Conservation (phyloP, 2,329 filamentous ascomycete species). For the Diaporthe citriasiana region DNA sequence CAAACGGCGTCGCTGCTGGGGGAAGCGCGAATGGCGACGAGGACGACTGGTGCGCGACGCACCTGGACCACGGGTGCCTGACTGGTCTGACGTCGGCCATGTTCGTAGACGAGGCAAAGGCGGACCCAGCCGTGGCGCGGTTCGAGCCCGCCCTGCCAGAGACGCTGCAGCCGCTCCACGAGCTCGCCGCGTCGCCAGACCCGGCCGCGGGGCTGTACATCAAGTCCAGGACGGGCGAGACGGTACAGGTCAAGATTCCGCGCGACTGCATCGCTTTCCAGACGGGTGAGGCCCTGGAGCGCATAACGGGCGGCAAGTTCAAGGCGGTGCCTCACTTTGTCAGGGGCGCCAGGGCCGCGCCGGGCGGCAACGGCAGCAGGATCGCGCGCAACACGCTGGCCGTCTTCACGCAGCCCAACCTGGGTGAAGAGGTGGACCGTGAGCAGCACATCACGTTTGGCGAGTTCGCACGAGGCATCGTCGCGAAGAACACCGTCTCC, state of each 20-base stretch:
- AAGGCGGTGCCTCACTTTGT: constrained; percentile 98
- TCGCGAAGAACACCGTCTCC: constrained; percentile 71
- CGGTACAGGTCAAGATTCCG: constrained; percentile 93
- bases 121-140: constrained; percentile 49
- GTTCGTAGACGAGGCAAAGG: constrained; percentile 85
- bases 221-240: constrained; percentile 83
- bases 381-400: constrained; percentile 90
- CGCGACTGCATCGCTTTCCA: constrained; percentile 95
- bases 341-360: constrained; percentile 75
- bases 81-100: constrained; percentile 95
- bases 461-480: constrained; percentile 76
- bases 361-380: constrained; percentile 54
- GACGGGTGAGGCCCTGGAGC: constrained; percentile 91
- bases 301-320: constrained; percentile 92
- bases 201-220: constrained; percentile 93
- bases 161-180: constrained; percentile 68
- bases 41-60: constrained; percentile 95
- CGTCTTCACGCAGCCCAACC: constrained; percentile 96
- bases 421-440: constrained; percentile 83
- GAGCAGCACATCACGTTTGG: constrained; percentile 79
- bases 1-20: constrained; percentile 47
- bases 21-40: constrained; percentile 62
- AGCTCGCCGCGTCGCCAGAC: constrained; percentile 84
- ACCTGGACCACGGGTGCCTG: constrained; percentile 92
- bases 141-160: constrained; percentile 53